phyloP scores from a whole-genome alignment of 805 yeast species.

The Phaffomyces antillensis region DNA sequence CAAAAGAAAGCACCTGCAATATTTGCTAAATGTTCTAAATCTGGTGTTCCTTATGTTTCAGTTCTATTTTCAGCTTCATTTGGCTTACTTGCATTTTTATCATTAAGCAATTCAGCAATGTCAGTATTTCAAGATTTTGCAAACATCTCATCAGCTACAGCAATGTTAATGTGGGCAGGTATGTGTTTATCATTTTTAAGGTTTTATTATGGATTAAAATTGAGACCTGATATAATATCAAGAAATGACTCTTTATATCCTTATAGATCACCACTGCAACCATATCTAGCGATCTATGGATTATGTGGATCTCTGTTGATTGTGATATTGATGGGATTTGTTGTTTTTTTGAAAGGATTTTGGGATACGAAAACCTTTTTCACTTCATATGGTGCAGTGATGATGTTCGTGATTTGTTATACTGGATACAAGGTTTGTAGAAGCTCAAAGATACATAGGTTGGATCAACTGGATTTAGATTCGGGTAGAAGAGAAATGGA shows the following conservation, averaged over 20 bases:
- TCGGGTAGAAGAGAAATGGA: constrained; percentile 82
- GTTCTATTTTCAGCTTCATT: constrained; percentile 57
- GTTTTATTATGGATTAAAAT: constrained; percentile 54
- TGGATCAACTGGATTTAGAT: constrained; percentile 75
- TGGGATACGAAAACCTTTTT: constrained; percentile 61
- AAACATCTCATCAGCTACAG: constrained; percentile 65
- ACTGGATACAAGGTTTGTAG: constrained; percentile 49
- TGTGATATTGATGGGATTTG: constrained; percentile 53
- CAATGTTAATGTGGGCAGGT: constrained; percentile 73
- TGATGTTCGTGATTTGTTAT: constrained; percentile 45
- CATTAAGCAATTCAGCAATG: constrained; percentile 51
- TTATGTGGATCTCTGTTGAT: constrained; percentile 44
- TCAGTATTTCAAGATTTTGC: constrained; percentile 60
- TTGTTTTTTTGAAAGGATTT: constrained; percentile 46
- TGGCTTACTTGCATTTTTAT: constrained; percentile 53
- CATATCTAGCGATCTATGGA: constrained; percentile 60
- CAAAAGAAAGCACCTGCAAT: constrained; percentile 53
- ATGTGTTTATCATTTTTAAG: constrained; percentile 59
- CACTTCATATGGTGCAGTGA: constrained; percentile 56
- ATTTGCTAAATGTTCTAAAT: constrained; percentile 49
- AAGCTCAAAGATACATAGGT: constrained; percentile 57
- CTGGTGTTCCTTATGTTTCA: constrained; percentile 67
- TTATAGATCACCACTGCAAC: constrained; percentile 63
- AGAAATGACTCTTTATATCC: constrained; percentile 62
- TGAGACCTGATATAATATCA: constrained; percentile 56